Conservation (phyloP, 1,284 basidiomycete species). For the Ceratobasidium sp. region DNA sequence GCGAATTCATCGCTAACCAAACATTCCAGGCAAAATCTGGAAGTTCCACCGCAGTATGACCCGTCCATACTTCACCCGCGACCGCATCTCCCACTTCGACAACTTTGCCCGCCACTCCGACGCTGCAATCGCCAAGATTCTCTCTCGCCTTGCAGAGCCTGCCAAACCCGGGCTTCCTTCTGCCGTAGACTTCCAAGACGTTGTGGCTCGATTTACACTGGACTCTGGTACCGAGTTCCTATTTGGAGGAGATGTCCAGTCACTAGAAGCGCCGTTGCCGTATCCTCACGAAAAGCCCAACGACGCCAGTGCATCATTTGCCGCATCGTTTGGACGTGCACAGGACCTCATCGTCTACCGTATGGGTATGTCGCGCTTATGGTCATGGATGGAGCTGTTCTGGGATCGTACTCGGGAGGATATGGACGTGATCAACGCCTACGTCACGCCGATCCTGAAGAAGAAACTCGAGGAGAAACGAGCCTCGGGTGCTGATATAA, state of each 20-base stretch:
- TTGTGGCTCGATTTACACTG: constrained; percentile 15
- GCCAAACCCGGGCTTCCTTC: constrained; percentile 26
- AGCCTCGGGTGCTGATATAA: constrained; percentile 48
- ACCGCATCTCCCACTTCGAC: constrained; percentile 32
- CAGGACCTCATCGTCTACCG: constrained; percentile 63
- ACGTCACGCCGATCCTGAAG: constrained; percentile 67
- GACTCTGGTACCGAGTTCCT: constrained; percentile 40
- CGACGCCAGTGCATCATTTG: constrained; percentile 64
- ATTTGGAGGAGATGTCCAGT: constrained; percentile 37
- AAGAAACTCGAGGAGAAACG: constrained; percentile 57
- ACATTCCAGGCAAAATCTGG: constrained; percentile 48
- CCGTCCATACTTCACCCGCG: constrained; percentile 37
- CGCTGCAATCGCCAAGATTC: constrained; percentile 21
- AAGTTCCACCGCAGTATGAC: constrained; percentile 44
- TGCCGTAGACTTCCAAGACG: constrained; percentile 22
- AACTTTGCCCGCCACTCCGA: constrained; percentile 34
- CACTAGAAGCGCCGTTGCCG: constrained; percentile 49
- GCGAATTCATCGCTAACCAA: not conserved
- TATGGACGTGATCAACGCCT: constrained; percentile 60
- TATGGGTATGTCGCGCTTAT: constrained; percentile 56
- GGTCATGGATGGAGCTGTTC: constrained; percentile 71
- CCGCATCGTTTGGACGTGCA: constrained; percentile 65
- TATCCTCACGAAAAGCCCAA: constrained; percentile 52
- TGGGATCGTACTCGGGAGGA: constrained; percentile 62
- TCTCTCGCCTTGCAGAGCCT: constrained; percentile 27